Evolutionary conservation across 495 filamentous ascomycete genomes (phyloP).

Genomic region (Lentithecium fluviatile): DNA sequence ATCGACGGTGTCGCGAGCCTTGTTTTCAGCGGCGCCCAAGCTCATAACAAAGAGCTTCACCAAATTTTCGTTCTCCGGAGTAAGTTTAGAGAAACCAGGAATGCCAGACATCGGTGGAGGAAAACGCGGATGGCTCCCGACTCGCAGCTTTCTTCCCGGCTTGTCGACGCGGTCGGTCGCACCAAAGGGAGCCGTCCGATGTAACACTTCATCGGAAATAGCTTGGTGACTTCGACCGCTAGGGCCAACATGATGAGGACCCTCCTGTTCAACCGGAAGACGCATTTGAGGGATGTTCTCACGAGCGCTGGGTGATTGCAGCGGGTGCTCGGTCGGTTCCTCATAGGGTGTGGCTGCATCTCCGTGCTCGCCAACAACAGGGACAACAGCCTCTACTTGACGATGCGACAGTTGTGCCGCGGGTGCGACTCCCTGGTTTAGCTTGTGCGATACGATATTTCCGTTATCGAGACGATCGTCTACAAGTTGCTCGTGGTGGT

Average conservation of each 20-base stretch:
- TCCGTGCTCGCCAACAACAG: too few relatives aligned
- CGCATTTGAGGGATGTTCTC: too few relatives aligned
- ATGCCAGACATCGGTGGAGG: neutral
- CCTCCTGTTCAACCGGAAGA: too few relatives aligned
- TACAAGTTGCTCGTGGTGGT: too few relatives aligned
- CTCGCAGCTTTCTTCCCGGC: neutral
- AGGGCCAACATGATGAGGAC: neutral
- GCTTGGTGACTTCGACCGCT: neutral
- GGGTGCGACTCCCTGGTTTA: too few relatives aligned
- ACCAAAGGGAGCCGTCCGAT: neutral
- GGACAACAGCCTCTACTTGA: too few relatives aligned
- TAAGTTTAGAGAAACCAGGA: neutral
- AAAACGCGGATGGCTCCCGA: neutral
- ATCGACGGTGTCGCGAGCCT: neutral
- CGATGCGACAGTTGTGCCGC: too few relatives aligned
- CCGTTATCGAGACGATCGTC: too few relatives aligned
- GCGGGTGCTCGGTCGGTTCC: too few relatives aligned
- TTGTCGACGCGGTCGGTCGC: neutral
- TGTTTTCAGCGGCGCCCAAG: neutral
- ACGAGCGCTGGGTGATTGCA: too few relatives aligned
- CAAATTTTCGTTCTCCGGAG: neutral
- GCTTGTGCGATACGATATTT: too few relatives aligned
- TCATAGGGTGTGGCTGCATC: too few relatives aligned
- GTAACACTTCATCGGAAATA: neutral
- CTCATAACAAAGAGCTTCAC: neutral